Evolutionary conservation across 257 asterid genomes (phyloP).

Genomic region (Osmanthus fragrans): DNA sequence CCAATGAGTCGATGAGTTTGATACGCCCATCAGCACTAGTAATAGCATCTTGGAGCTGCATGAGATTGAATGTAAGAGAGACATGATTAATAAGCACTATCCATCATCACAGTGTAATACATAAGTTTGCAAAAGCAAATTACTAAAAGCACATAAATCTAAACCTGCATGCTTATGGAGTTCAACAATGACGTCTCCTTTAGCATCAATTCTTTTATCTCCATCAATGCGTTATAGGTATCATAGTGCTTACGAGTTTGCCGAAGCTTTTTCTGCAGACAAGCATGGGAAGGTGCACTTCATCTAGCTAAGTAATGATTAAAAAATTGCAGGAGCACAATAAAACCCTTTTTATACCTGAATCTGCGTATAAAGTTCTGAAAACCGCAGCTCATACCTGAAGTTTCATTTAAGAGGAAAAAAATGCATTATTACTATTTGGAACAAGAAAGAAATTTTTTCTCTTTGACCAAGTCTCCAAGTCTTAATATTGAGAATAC

Average conservation of each 20-base stretch:
- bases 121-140: slow-evolving; percentile 4
- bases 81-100: slow-evolving; percentile 12
- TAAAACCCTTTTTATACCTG: slow-evolving; percentile 47
- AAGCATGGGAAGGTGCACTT: slow-evolving; percentile 20
- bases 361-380: slow-evolving; percentile 73
- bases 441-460: neutral
- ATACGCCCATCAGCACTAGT: slow-evolving; percentile 61
- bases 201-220: slow-evolving; percentile 76
- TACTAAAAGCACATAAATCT: slow-evolving; percentile 8
- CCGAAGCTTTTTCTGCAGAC: slow-evolving; percentile 59
- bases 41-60: slow-evolving; percentile 79
- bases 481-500: neutral
- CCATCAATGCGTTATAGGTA: slow-evolving; percentile 78
- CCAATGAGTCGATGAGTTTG: slow-evolving; percentile 70
- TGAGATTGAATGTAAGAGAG: slow-evolving; percentile 18
- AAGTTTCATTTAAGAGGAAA: slow-evolving; percentile 21
- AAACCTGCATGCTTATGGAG: slow-evolving; percentile 83
- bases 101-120: neutral
- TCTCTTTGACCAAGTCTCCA: neutral
- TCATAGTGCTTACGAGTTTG: slow-evolving; percentile 73
- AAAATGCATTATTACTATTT: neutral
- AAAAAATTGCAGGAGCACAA: slow-evolving; percentile 11
- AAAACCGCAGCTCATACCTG: slow-evolving; percentile 81
- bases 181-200: slow-evolving; percentile 82
- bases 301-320: slow-evolving; percentile 17